Evolutionary conservation across 176 grass and related monocot species (phyloP).

Genomic region (Juncus effusus): DNA sequence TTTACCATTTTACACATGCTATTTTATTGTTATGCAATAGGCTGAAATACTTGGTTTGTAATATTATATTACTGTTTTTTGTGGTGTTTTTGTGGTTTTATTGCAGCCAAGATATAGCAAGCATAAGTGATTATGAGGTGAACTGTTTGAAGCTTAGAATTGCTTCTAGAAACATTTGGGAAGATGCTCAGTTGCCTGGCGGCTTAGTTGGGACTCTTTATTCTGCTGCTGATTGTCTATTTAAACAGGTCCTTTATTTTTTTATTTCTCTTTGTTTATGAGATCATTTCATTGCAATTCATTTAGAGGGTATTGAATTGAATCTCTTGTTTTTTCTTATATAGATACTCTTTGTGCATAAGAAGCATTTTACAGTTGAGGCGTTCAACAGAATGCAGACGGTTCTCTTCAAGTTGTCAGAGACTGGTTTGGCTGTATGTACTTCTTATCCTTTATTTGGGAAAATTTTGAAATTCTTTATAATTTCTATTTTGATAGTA

Average conservation of each 20-base stretch:
- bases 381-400: constrained; percentile 44
- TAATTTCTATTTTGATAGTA: too few relatives aligned
- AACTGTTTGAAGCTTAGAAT: constrained; percentile 67
- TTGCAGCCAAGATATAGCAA: constrained; percentile 47
- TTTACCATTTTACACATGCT: not conserved
- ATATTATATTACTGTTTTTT: constrained; percentile 1
- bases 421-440: constrained; percentile 48
- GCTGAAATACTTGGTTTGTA: not conserved
- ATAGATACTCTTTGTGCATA: constrained; percentile 77
- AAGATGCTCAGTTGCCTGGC: constrained; percentile 37
- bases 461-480: too few relatives aligned
- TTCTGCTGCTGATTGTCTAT: constrained; percentile 67
- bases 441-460: constrained; percentile 7
- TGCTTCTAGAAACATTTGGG: constrained; percentile 70
- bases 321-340: not conserved
- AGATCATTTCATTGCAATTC: too few relatives aligned
- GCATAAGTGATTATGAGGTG: constrained; percentile 61
- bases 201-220: constrained; percentile 48
- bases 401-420: constrained; percentile 39
- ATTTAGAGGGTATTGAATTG: too few relatives aligned
- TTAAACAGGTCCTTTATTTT: constrained; percentile 65
- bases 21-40: too few relatives aligned
- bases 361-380: constrained; percentile 61
- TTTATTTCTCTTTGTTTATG: not conserved
- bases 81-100: constrained; percentile 10